A percentile compares a stretch with the other conserved stretches of the same genome.
phyloP scores from a whole-genome alignment of 169 alveolate genomes.

The Fabrea salina region DNA sequence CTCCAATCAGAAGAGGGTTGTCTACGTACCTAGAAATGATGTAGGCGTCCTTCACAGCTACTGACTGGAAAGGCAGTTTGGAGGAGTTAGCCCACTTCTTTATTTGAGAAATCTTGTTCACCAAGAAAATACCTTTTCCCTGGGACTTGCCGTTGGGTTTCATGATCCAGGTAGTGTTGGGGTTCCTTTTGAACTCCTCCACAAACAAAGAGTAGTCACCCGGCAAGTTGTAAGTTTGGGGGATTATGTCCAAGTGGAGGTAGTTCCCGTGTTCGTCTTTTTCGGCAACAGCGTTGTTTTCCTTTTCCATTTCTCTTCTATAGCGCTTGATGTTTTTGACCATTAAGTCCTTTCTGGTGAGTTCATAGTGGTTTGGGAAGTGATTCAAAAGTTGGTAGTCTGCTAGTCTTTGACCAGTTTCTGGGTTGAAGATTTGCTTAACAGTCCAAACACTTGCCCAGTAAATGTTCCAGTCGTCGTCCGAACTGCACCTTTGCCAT shows the following conservation, averaged over 20 bases:
- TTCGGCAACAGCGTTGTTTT: constrained; percentile 58
- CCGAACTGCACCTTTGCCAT: constrained; percentile 59
- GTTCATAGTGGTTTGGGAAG: constrained; percentile 92
- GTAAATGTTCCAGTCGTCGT: constrained; percentile 84
- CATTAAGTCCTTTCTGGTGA: constrained; percentile 92
- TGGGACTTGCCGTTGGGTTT: constrained; percentile 81
- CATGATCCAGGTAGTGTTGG: constrained; percentile 83
- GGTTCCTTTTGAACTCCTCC: constrained; percentile 82
- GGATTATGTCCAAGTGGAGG: constrained; percentile 76
- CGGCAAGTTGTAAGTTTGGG: constrained; percentile 79
- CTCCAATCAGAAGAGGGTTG: constrained; percentile 81
- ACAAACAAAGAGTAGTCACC: constrained; percentile 81
- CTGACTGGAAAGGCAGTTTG: constrained; percentile 66
- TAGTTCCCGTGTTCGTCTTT: constrained; percentile 72
- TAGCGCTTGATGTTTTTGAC: constrained; percentile 81
- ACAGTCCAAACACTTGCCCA: constrained; percentile 88
- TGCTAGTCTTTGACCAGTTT: constrained; percentile 50
- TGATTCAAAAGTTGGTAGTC: constrained; percentile 85
- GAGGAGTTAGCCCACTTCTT: constrained; percentile 68
- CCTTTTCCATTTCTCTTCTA: constrained; percentile 83
- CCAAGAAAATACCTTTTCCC: constrained; percentile 84
- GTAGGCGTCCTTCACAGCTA: constrained; percentile 82
- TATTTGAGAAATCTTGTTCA: constrained; percentile 76
- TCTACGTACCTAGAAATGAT: constrained; percentile 81
- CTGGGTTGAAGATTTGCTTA: constrained; percentile 84